Conservation (phyloP, 257 asterid genomes). For the Plantago elongata region DNA sequence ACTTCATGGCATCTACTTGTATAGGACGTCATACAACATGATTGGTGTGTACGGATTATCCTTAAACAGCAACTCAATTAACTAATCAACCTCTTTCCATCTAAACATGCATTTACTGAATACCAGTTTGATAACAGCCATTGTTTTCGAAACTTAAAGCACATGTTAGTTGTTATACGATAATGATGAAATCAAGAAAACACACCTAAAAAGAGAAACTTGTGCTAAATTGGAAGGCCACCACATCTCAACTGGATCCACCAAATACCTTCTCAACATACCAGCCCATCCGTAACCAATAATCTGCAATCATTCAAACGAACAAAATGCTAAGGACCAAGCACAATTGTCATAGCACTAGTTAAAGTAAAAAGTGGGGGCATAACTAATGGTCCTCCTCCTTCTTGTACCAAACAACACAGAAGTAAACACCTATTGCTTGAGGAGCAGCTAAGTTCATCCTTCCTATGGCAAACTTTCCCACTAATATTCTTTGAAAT, state of each 20-base stretch:
- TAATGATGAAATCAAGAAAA: constrained; percentile 6
- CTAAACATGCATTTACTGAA: background rate
- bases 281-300: constrained; percentile 99
- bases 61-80: too few species aligned
- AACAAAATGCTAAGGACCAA: constrained; percentile 13
- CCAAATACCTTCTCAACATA: constrained; percentile 78
- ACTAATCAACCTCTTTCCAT: too few species aligned
- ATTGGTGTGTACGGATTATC: too few species aligned
- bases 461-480: too few species aligned
- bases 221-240: constrained; percentile 99
- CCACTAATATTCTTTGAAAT: too few species aligned
- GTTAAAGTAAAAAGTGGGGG: background rate
- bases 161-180: background rate
- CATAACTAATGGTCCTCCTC: too few species aligned
- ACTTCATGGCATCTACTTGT: background rate
- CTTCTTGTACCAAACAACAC: constrained; percentile 1
- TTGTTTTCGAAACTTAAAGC: background rate
- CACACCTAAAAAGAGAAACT: constrained; percentile 82
- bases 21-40: too few species aligned
- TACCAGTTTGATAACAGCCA: constrained; percentile 1
- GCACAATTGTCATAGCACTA: background rate
- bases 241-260: constrained; percentile 99
- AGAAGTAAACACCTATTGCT: too few species aligned
- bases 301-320: constrained; percentile 43
- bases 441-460: too few species aligned